Evolutionary conservation across 2,329 filamentous ascomycete genomes (phyloP), one percentile per base, ranked within the genome.

Genomic region (Paracorniculantispora psalliotae): DNA sequence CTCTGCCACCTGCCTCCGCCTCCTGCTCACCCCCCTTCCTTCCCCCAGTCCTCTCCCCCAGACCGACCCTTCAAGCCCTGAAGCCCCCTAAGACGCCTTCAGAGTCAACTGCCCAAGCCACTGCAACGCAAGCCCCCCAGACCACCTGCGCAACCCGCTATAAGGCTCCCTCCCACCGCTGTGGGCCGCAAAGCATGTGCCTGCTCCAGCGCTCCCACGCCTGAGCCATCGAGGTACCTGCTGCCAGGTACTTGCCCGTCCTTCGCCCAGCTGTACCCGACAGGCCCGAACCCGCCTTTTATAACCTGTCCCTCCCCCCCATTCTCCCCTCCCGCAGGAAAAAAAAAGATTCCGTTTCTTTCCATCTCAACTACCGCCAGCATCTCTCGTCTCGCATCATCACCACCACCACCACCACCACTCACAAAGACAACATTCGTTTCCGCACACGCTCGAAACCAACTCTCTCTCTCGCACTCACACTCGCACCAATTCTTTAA

Each of bases 271-370:
- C 39, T 53, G 59, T 61, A 61, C 59, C 59, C 39, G 44, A 47
- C 53, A 39, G 28, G 39, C 47, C 48, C 54, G 54, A 61, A 23
- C 59, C 61, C 65, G 67, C 65, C 62, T 67, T 69, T 68, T 68
- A 67, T 67, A 69, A 64, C 61, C 65, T 63, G 63, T 65, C 60
- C 58, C 62, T 60, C 63, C 66, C 63, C 63, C 63, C 62, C n/a
- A n/a, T n/a, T n/a, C 52, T 63, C 61, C 55, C 63, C 61, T 60
- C 60, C 55, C 15, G 39, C 19, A 63, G 64, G 59, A 62, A 52
- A 59, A 53, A 52, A 59, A 59, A 49, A 54, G 50, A 54, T 57
- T 63, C 57, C 61, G 61, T 63, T 61, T 62, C 59, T 59, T 62
- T 47, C 61, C 60, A 61, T 60, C 56, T 52, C 56, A 61, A 60